phyloP scores from a whole-genome alignment of 2,329 filamentous ascomycete genomes.

The Beauveria rudraprayagi region DNA sequence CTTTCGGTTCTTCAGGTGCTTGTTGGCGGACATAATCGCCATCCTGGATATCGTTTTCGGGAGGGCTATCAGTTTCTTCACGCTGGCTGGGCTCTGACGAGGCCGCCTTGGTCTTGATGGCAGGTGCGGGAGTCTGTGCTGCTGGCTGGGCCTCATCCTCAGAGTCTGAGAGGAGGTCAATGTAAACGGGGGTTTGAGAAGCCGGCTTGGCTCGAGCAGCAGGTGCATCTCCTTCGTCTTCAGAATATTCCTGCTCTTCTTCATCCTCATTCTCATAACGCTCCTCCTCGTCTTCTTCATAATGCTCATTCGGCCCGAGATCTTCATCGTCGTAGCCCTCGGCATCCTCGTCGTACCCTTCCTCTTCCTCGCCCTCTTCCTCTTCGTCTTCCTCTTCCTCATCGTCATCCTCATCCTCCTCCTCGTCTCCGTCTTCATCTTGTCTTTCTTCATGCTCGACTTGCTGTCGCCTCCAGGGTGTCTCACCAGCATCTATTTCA shows the following conservation, averaged over 20 bases:
- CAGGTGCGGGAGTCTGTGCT: not conserved
- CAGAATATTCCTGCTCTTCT: constrained; percentile 6
- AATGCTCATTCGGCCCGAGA: constrained; percentile 10
- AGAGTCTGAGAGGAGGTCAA: constrained; percentile 30
- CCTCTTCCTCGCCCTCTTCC: constrained; percentile 10
- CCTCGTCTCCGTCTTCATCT: constrained; percentile 9
- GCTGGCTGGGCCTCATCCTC: constrained; percentile 21
- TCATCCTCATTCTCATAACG: constrained; percentile 15
- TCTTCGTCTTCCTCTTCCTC: constrained; percentile 14
- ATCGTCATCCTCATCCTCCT: constrained; percentile 5
- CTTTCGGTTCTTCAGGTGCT: not conserved
- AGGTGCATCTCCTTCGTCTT: constrained; percentile 11
- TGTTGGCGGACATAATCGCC: not conserved
- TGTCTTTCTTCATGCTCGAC: constrained; percentile 15
- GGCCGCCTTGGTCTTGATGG: not conserved
- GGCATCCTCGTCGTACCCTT: constrained; percentile 14
- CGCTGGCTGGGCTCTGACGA: not conserved
- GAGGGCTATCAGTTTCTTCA: not conserved
- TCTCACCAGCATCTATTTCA: constrained; percentile 2
- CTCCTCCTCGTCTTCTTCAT: constrained; percentile 15
- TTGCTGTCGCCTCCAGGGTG: not conserved
- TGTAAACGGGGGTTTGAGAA: constrained; percentile 24
- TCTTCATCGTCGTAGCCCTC: constrained; percentile 12
- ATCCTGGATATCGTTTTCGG: not conserved
- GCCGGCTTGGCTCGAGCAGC: constrained; percentile 1